A percentile compares a stretch with the other conserved stretches of the same genome.
Evolutionary conservation across 371 early-diverging fungal species (phyloP).

Genomic region (Sporodiniella umbellata): DNA sequence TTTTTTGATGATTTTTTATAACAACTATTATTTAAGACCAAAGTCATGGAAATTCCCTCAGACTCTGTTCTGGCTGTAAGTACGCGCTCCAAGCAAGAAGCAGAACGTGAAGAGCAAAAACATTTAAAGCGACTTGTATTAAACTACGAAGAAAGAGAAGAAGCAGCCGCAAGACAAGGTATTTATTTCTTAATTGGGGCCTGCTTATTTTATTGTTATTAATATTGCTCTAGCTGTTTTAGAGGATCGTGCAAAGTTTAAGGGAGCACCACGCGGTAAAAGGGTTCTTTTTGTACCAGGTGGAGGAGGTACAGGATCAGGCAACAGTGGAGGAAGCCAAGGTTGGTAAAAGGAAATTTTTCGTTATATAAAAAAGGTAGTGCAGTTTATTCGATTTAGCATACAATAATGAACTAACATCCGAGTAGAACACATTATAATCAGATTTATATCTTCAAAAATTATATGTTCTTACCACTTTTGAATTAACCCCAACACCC

Average conservation of each 20-base stretch:
- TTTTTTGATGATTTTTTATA: too few species aligned
- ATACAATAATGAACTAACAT: neutral
- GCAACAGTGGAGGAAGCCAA: constrained; percentile 12
- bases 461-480: too few species aligned
- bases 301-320: constrained; percentile 22
- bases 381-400: neutral
- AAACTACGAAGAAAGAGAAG: constrained; percentile 85
- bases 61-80: constrained; percentile 81
- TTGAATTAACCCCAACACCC: constrained; percentile 34
- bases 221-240: constrained; percentile 22
- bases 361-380: neutral
- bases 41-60: constrained; percentile 81
- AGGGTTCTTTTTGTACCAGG: constrained; percentile 40
- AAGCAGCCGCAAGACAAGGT: constrained; percentile 59
- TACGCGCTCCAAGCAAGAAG: constrained; percentile 81
- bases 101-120: constrained; percentile 83
- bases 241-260: constrained; percentile 34
- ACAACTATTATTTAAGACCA: constrained; percentile 41
- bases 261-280: constrained; percentile 25
- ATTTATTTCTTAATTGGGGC: too few species aligned
- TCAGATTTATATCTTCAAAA: too few species aligned
- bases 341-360: constrained; percentile 10
- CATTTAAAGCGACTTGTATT: constrained; percentile 90
- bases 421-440: too few species aligned
- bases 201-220: too few species aligned